These are phyloP conservation scores for Chrysanthemum makinoi DNA, from an alignment of 129 eudicot species.

Conservation along the genomic window DNA sequence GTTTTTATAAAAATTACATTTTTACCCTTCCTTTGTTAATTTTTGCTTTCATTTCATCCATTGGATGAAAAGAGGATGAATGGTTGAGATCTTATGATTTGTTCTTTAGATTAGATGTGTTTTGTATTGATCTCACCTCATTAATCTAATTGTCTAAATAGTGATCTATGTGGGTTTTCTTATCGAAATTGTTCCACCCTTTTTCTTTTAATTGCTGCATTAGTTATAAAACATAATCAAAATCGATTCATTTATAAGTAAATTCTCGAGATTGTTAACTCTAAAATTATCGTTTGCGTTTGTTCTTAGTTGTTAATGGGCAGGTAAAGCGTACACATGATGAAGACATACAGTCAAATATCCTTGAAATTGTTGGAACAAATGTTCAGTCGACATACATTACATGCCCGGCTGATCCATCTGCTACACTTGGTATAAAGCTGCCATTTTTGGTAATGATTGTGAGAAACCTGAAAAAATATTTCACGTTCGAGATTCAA, in stretches of 20 bases:
- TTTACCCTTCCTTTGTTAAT: too few species aligned
- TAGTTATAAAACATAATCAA: not conserved
- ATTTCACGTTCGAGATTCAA: constrained; percentile 96
- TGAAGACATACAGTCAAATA: constrained; percentile 95
- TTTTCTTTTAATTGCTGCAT: not conserved
- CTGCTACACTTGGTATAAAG: constrained; percentile 97
- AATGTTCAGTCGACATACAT: constrained; percentile 88
- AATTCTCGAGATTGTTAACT: not conserved
- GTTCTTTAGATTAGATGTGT: too few species aligned
- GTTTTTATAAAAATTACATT: too few species aligned
- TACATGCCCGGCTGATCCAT: constrained; percentile 94
- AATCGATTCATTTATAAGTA: not conserved
- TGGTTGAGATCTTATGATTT: too few species aligned
- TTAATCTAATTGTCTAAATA: too few species aligned
- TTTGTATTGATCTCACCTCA: too few species aligned
- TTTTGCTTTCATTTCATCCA: too few species aligned
- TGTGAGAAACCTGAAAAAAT: constrained; percentile 82
- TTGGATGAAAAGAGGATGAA: too few species aligned
- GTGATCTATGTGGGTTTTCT: too few species aligned
- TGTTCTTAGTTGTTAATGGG: constrained; percentile 78
- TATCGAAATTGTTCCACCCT: too few species aligned
- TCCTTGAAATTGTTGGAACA: constrained; percentile 86
- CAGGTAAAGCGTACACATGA: constrained; percentile 84
- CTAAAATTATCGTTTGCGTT: not conserved
- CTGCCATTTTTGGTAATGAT: constrained; percentile 91